These are phyloP conservation scores for Penicillium manginii DNA, from an alignment of 495 filamentous ascomycete species.

Conservation along the genomic window DNA sequence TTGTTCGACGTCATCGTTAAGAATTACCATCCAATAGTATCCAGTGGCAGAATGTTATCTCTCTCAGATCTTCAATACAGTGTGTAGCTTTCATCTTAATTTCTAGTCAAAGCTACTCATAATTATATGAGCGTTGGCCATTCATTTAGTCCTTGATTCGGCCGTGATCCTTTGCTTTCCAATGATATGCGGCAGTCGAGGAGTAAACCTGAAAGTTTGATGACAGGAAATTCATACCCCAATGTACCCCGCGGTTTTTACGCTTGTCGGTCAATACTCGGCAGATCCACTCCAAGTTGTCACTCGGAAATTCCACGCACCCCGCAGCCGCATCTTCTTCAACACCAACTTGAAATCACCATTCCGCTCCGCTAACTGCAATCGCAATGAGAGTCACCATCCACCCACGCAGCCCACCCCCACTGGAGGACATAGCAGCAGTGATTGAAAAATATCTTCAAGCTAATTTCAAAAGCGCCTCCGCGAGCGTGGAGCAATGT, in stretches of 20 bases:
- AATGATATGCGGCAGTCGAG: not conserved
- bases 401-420: constrained; percentile 27
- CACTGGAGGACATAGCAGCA: constrained; percentile 28
- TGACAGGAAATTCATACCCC: not conserved
- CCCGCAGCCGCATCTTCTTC: not conserved
- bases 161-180: too few relatives aligned
- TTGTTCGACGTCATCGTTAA: too few relatives aligned
- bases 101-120: too few relatives aligned
- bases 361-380: not conserved
- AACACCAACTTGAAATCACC: not conserved
- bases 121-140: too few relatives aligned
- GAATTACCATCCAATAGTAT: too few relatives aligned
- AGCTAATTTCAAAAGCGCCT: constrained; percentile 30
- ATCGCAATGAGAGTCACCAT: constrained; percentile 18
- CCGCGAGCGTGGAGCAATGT: constrained; percentile 32
- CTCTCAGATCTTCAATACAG: too few relatives aligned
- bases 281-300: not conserved
- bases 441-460: constrained; percentile 26
- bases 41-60: too few relatives aligned
- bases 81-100: too few relatives aligned
- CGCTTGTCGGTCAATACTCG: not conserved
- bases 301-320: not conserved
- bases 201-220: not conserved
- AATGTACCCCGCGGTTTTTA: not conserved
- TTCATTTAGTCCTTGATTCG: too few relatives aligned